Evolutionary conservation across 2,329 filamentous ascomycete genomes (phyloP).

Genomic region (Monosporascus cannonballus): DNA sequence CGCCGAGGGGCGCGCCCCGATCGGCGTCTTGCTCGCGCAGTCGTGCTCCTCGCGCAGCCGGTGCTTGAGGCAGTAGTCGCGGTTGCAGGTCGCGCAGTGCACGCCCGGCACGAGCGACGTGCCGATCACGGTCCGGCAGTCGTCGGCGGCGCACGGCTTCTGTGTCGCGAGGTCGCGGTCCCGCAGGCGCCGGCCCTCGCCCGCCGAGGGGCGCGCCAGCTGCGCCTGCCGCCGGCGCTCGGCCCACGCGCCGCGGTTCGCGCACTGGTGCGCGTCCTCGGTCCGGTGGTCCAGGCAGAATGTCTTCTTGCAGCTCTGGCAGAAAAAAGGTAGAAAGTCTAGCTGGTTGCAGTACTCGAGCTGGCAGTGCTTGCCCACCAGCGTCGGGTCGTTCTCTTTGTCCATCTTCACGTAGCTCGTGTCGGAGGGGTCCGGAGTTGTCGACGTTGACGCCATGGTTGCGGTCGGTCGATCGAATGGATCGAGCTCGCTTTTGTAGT

Average conservation of each 20-base stretch:
- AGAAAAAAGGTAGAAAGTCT: slow-evolving; percentile 92
- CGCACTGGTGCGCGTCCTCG: slow-evolving; percentile 71
- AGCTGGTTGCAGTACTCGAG: slow-evolving; percentile 88
- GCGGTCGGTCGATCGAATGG: background rate
- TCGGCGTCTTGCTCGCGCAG: slow-evolving; percentile 66
- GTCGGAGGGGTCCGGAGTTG: slow-evolving; percentile 27
- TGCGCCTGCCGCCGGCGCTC: slow-evolving; percentile 49
- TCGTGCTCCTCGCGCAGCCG: slow-evolving; percentile 75
- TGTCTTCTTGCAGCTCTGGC: slow-evolving; percentile 77
- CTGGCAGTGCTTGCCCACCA: slow-evolving; percentile 88
- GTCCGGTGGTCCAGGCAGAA: slow-evolving; percentile 93
- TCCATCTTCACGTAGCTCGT: slow-evolving; percentile 68
- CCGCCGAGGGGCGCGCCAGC: slow-evolving; percentile 46
- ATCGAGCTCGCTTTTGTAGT: background rate
- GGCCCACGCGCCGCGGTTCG: slow-evolving; percentile 56
- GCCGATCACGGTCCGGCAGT: slow-evolving; percentile 66
- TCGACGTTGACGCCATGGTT: slow-evolving; percentile 47
- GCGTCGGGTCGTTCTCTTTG: slow-evolving; percentile 65
- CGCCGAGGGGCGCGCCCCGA: slow-evolving; percentile 39
- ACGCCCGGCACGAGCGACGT: slow-evolving; percentile 62
- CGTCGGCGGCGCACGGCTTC: slow-evolving; percentile 60
- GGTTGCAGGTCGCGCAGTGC: slow-evolving; percentile 65
- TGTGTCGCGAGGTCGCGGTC: slow-evolving; percentile 50
- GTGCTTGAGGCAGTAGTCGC: slow-evolving; percentile 73
- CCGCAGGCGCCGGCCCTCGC: slow-evolving; percentile 46